phyloP scores from a whole-genome alignment of 2,329 filamentous ascomycete species.

The Juglanconis oblonga region DNA sequence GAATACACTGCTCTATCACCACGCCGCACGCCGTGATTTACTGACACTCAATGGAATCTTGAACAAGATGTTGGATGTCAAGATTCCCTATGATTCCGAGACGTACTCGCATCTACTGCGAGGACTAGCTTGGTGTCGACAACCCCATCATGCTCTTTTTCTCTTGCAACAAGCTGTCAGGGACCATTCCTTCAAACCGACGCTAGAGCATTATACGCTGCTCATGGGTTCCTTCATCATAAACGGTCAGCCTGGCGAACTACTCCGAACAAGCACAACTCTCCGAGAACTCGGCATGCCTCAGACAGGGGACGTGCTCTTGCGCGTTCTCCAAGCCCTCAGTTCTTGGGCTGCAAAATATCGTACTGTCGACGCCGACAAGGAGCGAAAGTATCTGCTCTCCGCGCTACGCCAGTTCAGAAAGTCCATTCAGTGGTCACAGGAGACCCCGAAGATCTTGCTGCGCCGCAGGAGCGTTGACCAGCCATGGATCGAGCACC shows the following conservation, averaged over 20 bases:
- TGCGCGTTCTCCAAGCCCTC: constrained; percentile 41
- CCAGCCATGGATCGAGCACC: constrained; percentile 23
- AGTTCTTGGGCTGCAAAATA: constrained; percentile 15
- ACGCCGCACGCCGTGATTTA: constrained; percentile 60
- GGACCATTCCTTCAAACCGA: constrained; percentile 44
- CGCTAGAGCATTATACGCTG: constrained; percentile 47
- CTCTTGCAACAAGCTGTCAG: constrained; percentile 43
- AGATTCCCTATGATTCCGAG: constrained; percentile 45
- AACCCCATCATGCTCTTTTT: constrained; percentile 47
- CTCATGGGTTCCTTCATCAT: constrained; percentile 52
- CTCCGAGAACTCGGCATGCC: constrained; percentile 41
- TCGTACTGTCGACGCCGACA: constrained; percentile 5
- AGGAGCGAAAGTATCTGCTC: constrained; percentile 27
- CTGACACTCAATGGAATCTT: constrained; percentile 47
- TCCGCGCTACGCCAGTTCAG: constrained; percentile 34
- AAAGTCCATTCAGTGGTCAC: constrained; percentile 24
- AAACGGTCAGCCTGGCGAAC: constrained; percentile 40
- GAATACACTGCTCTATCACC: constrained; percentile 72
- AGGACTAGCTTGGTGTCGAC: constrained; percentile 46
- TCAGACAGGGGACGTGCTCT: constrained; percentile 40
- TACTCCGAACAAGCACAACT: constrained; percentile 38
- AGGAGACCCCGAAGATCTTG: neutral
- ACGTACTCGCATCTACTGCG: constrained; percentile 50
- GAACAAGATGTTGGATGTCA: constrained; percentile 43
- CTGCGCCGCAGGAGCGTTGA: constrained; percentile 20